These are phyloP conservation scores for Hapsidospora chrysogenum DNA, from an alignment of 495 filamentous ascomycete species.

Conservation along the genomic window DNA sequence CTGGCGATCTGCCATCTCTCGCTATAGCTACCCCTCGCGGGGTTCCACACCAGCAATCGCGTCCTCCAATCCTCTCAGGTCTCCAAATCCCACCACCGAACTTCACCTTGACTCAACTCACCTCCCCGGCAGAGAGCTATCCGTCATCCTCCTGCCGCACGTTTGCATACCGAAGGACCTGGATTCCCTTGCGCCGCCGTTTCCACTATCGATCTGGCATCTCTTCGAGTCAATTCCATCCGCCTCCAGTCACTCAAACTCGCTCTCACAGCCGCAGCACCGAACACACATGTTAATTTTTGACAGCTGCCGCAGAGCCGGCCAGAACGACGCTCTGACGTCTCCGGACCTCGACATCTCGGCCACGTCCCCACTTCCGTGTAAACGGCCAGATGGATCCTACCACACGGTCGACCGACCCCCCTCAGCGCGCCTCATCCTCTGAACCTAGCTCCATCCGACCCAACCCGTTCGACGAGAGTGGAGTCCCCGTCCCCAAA, in stretches of 20 bases:
- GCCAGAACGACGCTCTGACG: slow-evolving; percentile 17
- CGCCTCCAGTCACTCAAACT: neutral
- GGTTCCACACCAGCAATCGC: neutral
- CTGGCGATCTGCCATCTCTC: too few species aligned
- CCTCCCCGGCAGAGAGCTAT: too few species aligned
- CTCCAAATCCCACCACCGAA: too few species aligned
- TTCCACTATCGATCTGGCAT: too few species aligned
- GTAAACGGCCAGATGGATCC: slow-evolving; percentile 36
- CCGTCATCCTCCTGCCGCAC: too few species aligned
- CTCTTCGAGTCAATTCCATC: too few species aligned
- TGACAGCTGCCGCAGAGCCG: slow-evolving; percentile 16
- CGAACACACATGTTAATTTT: slow-evolving; percentile 20
- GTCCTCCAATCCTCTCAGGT: too few species aligned
- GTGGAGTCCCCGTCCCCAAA: slow-evolving; percentile 32
- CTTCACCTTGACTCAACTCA: too few species aligned
- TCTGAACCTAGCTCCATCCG: slow-evolving; percentile 42
- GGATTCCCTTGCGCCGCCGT: too few species aligned
- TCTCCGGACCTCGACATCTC: slow-evolving; percentile 15
- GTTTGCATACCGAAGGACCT: too few species aligned
- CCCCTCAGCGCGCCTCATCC: slow-evolving; percentile 38
- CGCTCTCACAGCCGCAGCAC: neutral
- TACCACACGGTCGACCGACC: slow-evolving; percentile 28
- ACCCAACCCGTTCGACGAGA: slow-evolving; percentile 38
- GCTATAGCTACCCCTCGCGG: neutral
- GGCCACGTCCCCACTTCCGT: slow-evolving; percentile 1